Evolutionary conservation across 345 rosid genomes (phyloP), one percentile per base, ranked within the genome.

Genomic region (Ceriops decandra): DNA sequence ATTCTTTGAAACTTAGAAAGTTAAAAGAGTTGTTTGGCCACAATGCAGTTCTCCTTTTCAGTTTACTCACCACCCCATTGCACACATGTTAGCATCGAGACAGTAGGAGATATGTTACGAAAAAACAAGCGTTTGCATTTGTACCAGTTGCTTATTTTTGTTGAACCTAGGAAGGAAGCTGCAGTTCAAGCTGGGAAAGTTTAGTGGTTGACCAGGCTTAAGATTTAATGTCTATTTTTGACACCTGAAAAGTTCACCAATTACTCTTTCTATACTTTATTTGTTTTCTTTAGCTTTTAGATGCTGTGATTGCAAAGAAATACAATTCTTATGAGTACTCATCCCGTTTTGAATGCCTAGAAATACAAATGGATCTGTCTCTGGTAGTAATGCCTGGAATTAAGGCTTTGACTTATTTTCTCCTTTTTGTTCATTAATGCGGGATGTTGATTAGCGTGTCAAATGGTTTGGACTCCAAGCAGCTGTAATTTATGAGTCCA

Each of bases 401-500:
- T 42, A 42, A 15, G 19, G 4, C 49, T 42, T 42, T 56, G 26
- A 21, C 59, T 56, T 21, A 10, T 56, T 4, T 56, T 56, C 16
- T 56, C 31, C 28, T 56, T 17, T 1, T 24, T 5, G 24, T 56
- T 56, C 11, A 19, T 56, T 24, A 24, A 56, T 56, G 6, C 24
- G 59, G 24, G 16, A 56, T 56, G 59, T 56, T 56, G 28, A 56
- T 56, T 21, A 56, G 59, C 5, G 15, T 56, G 7, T n/a, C 59
- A 10, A 21, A 56, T 24, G 59, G 16, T 56, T 42, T 42, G 49
- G 49, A 42, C 26, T 49, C 49, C 30, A 62, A 62, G 63, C 56
- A 35, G 60, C 51, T 66, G 21, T 20, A 16, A 36, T 79, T 54
- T 28, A 13, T 64, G 60, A 63, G 11, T 63, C 22, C 9, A 63